A percentile compares a stretch with the other conserved stretches of the same genome.
Evolutionary conservation across 345 rosid species (phyloP).

Genomic region (Reutealis trisperma): DNA sequence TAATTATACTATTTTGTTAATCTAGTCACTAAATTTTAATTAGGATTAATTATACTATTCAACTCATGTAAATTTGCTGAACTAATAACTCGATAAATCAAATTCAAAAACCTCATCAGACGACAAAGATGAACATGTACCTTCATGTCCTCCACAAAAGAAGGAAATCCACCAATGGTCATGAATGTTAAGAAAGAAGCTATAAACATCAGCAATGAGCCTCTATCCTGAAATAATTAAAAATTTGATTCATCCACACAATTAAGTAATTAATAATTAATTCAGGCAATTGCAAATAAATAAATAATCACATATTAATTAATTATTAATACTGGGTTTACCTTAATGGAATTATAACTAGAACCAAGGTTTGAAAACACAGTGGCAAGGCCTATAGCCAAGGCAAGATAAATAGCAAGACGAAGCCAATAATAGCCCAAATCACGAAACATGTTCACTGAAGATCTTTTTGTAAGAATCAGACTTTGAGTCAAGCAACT

Average conservation of each 20-base stretch:
- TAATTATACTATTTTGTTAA: too few species aligned
- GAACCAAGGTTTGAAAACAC: slow-evolving; percentile 1
- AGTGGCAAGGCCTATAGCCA: slow-evolving; percentile 21
- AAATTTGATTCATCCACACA: neutral
- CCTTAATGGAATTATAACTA: slow-evolving; percentile 26
- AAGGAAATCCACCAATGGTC: slow-evolving; percentile 61
- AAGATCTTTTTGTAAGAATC: slow-evolving; percentile 50
- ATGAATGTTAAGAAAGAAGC: slow-evolving; percentile 51
- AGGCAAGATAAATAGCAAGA: slow-evolving; percentile 46
- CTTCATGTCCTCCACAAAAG: slow-evolving; percentile 65
- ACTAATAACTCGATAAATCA: too few species aligned
- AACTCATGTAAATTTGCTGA: too few species aligned
- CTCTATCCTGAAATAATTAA: slow-evolving; percentile 41
- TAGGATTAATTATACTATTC: too few species aligned
- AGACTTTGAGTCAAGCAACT: slow-evolving; percentile 44
- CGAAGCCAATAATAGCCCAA: slow-evolving; percentile 71
- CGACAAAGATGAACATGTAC: slow-evolving; percentile 10
- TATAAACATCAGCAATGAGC: slow-evolving; percentile 46
- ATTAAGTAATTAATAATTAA: neutral
- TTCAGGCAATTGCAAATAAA: neutral
- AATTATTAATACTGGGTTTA: neutral
- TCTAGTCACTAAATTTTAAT: too few species aligned
- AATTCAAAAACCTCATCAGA: too few species aligned
- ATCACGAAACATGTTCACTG: slow-evolving; percentile 62
- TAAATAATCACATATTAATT: too few species aligned